phyloP scores from a whole-genome alignment of 768 basidiomycete genomes.

The Basidioascus undulatus region DNA sequence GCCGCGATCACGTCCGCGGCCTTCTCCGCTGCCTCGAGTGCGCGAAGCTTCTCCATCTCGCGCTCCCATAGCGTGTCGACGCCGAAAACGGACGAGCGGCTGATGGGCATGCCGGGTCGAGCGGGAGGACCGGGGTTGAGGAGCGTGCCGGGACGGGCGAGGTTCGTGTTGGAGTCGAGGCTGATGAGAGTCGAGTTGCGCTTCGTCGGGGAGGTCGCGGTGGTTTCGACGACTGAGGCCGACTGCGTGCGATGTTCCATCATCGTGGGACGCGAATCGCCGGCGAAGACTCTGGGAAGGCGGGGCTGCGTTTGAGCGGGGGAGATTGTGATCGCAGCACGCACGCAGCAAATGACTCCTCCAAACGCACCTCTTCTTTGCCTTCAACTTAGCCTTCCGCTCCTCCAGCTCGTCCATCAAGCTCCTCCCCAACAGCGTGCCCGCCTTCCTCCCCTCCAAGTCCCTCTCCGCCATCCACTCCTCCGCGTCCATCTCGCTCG shows the following conservation, averaged over 20 bases:
- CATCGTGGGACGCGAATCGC: constrained; percentile 78
- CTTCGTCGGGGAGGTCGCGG: too few species aligned
- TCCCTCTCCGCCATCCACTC: too few species aligned
- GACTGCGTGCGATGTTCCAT: constrained; percentile 73
- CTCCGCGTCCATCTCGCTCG: too few species aligned
- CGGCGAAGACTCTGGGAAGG: constrained; percentile 46
- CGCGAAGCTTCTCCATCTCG: constrained; percentile 54
- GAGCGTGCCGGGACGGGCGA: constrained; percentile 36
- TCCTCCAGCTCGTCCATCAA: constrained; percentile 72
- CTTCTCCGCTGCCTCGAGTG: constrained; percentile 47
- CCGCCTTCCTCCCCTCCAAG: too few species aligned
- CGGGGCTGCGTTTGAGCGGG: background rate
- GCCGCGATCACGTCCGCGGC: constrained; percentile 22
- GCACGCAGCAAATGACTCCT: background rate
- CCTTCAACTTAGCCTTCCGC: constrained; percentile 57
- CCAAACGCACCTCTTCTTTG: constrained; percentile 45
- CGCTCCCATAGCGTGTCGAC: constrained; percentile 81
- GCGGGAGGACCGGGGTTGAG: constrained; percentile 45
- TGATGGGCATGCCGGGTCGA: constrained; percentile 20
- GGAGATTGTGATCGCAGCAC: background rate
- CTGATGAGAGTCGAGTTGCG: too few species aligned
- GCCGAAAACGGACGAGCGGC: constrained; percentile 62
- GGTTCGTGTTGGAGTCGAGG: too few species aligned
- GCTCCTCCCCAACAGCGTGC: constrained; percentile 64
- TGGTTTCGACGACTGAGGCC: too few species aligned